These are phyloP conservation scores for Mycena venus DNA, from an alignment of 768 basidiomycete genomes.

Conservation along the genomic window DNA sequence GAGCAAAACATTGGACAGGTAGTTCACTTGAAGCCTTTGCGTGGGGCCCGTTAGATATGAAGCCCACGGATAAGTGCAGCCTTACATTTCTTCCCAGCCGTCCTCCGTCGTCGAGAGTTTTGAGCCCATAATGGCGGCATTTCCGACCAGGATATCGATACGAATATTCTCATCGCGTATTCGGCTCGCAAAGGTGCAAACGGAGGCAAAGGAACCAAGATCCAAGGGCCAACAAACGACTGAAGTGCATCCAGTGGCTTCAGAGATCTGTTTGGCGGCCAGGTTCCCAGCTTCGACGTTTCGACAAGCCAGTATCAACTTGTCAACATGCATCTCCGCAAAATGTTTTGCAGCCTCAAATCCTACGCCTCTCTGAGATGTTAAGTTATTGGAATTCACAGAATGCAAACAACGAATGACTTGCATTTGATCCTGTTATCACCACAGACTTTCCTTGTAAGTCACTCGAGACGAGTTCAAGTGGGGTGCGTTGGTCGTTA, in stretches of 20 bases:
- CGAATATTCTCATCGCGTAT: not conserved
- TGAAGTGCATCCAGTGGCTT: not conserved
- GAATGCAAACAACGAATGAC: not conserved
- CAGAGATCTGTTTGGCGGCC: not conserved
- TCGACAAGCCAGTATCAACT: not conserved
- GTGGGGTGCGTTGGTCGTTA: not conserved
- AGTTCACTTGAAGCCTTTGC: conserved; percentile 4
- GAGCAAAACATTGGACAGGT: not conserved
- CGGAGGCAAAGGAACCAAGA: not conserved
- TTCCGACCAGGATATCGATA: not conserved
- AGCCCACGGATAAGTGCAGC: not conserved
- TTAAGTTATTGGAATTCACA: too few relatives aligned
- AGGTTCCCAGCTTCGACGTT: not conserved
- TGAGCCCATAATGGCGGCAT: not conserved
- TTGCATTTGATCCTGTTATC: not conserved
- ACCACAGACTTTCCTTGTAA: not conserved
- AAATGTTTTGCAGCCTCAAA: not conserved
- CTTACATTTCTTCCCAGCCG: not conserved
- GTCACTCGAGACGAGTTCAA: not conserved
- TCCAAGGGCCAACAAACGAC: not conserved
- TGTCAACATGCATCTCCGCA: not conserved
- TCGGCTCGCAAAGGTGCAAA: not conserved
- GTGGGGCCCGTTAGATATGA: not conserved
- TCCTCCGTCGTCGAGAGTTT: not conserved
- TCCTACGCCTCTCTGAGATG: not conserved